phyloP scores from a whole-genome alignment of 805 yeast species.

The Kregervanrija pseudodelftensis region DNA sequence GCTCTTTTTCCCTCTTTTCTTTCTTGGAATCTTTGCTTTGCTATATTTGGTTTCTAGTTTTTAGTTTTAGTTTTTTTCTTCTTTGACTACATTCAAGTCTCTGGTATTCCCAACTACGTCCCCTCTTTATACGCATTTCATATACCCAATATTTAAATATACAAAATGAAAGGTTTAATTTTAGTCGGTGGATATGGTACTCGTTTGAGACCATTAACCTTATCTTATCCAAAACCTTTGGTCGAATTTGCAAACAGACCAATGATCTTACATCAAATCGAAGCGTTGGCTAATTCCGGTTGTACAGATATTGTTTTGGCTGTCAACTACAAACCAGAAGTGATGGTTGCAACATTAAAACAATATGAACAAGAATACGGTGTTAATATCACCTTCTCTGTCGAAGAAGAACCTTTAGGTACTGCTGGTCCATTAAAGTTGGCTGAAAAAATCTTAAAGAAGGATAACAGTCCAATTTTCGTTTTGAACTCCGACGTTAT shows the following conservation, averaged over 20 bases:
- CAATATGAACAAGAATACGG: slow-evolving; percentile 94
- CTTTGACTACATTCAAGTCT: slow-evolving; percentile 7
- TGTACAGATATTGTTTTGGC: slow-evolving; percentile 98
- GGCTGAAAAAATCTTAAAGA: slow-evolving; percentile 88
- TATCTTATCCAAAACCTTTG: slow-evolving; percentile 92
- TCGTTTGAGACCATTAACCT: slow-evolving; percentile 96
- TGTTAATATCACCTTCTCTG: slow-evolving; percentile 91
- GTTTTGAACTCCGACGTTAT: slow-evolving; percentile 97
- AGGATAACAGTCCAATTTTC: slow-evolving; percentile 94
- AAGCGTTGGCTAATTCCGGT: slow-evolving; percentile 96
- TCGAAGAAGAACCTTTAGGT: slow-evolving; percentile 98
- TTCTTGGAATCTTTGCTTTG: neutral
- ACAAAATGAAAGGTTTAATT: slow-evolving; percentile 85
- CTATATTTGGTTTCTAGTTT: too few relatives aligned
- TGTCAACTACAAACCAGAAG: slow-evolving; percentile 99
- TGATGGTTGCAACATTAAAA: slow-evolving; percentile 92
- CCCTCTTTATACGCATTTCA: neutral
- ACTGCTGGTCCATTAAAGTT: slow-evolving; percentile 99
- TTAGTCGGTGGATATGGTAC: slow-evolving; percentile 99
- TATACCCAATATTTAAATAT: slow-evolving; percentile 3
- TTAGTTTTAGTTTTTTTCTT: slow-evolving; percentile 2
- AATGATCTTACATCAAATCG: slow-evolving; percentile 97
- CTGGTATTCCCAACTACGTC: neutral
- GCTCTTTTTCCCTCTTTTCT: neutral
- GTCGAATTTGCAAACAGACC: slow-evolving; percentile 99